Evolutionary conservation across 164 flowering plant genomes (phyloP).

Genomic region (Umbilicus rupestris): DNA sequence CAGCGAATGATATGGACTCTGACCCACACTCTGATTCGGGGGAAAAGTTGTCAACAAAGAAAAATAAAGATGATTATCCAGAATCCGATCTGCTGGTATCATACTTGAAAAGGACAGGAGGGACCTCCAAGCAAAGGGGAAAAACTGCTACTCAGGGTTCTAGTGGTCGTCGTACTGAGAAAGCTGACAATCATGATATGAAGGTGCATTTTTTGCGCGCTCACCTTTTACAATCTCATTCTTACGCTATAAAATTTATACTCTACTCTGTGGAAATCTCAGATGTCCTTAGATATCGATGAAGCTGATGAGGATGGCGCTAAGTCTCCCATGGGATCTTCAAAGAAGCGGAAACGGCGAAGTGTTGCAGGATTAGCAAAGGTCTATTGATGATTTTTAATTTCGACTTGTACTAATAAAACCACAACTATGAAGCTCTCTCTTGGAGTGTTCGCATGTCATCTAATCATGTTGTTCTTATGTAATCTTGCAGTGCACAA

Average conservation of each 20-base stretch:
- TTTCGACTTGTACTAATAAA: neutral
- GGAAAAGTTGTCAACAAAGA: constrained; percentile 13
- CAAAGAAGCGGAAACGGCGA: constrained; percentile 55
- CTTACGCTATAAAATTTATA: neutral
- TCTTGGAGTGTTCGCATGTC: neutral
- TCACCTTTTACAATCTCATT: neutral
- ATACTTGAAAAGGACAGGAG: constrained; percentile 21
- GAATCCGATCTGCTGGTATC: constrained; percentile 38
- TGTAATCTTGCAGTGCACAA: constrained; percentile 44
- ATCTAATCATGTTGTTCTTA: neutral
- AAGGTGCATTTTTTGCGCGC: constrained; percentile 23
- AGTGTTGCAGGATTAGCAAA: constrained; percentile 64
- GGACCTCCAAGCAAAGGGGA: constrained; percentile 28
- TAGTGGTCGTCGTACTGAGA: constrained; percentile 15
- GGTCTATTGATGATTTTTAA: constrained; percentile 20
- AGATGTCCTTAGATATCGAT: constrained; percentile 17
- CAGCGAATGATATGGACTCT: constrained; percentile 18
- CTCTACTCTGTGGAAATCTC: constrained; percentile 24
- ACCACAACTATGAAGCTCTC: too few relatives aligned
- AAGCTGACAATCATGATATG: constrained; percentile 20
- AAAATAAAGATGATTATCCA: constrained; percentile 16
- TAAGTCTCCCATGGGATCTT: constrained; percentile 30
- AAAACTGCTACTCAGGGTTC: constrained; percentile 20
- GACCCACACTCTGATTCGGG: constrained; percentile 22
- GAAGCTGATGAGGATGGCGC: constrained; percentile 13